A percentile compares a stretch with the other conserved stretches of the same genome.
These are phyloP conservation scores for Fistulifera pelliculosa DNA, from an alignment of 108 stramenopile species.

Conservation along the genomic window DNA sequence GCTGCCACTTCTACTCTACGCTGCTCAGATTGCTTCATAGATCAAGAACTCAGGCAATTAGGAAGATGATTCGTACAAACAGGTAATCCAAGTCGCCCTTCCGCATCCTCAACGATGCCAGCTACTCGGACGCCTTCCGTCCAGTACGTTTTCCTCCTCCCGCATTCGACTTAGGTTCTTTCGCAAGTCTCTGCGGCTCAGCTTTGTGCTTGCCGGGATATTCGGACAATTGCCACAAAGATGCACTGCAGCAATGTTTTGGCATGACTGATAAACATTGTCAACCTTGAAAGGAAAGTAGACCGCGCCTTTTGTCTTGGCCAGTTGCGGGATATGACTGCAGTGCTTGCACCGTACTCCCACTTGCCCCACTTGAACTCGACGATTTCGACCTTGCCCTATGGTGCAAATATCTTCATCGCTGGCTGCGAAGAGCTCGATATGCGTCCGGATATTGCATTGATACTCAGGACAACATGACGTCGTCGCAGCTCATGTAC, in stretches of 20 bases:
- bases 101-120: constrained; percentile 8
- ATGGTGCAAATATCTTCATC: neutral
- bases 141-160: constrained; percentile 27
- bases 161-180: constrained; percentile 12
- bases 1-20: no score
- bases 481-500: constrained; percentile 32
- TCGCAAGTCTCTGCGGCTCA: constrained; percentile 3
- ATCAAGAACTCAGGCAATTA: no score
- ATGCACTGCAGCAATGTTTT: constrained; percentile 19
- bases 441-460: constrained; percentile 46
- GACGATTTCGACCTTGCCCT: no score
- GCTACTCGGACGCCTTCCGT: constrained; percentile 10
- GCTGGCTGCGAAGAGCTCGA: constrained; percentile 46
- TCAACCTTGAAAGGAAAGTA: constrained; percentile 38
- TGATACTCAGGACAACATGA: constrained; percentile 42
- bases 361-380: constrained; percentile 37
- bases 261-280: constrained; percentile 21
- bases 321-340: constrained; percentile 11
- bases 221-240: constrained; percentile 16
- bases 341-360: constrained; percentile 50
- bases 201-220: constrained; percentile 7
- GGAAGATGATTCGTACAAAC: no score
- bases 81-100: no score
- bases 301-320: constrained; percentile 24
- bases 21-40: no score